Evolutionary conservation across 108 stramenopile species (phyloP).

Genomic region (Thalassiosira profunda): DNA sequence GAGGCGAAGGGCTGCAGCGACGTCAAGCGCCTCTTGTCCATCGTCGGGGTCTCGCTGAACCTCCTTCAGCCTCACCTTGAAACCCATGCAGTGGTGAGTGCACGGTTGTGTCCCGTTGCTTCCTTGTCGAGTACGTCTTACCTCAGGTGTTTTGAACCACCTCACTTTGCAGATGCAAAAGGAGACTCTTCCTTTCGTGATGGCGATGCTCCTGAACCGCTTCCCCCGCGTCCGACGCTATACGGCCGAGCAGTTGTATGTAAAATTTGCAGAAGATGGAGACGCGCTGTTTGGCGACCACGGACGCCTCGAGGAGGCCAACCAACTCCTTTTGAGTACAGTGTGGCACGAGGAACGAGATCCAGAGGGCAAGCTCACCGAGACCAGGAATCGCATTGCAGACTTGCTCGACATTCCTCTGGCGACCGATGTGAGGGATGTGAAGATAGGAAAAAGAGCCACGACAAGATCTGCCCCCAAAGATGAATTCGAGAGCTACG

Average conservation of each 20-base stretch:
- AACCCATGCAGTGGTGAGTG: constrained; percentile 38
- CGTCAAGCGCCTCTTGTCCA: constrained; percentile 71
- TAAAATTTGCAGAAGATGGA: constrained; percentile 70
- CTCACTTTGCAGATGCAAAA: constrained; percentile 20
- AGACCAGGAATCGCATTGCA: constrained; percentile 46
- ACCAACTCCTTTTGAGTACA: constrained; percentile 39
- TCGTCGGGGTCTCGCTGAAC: constrained; percentile 62
- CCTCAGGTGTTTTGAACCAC: constrained; percentile 1
- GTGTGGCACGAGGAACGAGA: constrained; percentile 56
- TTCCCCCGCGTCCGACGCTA: constrained; percentile 91
- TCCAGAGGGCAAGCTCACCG: constrained; percentile 16
- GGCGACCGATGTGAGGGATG: constrained; percentile 17
- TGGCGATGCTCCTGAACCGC: constrained; percentile 77
- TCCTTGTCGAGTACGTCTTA: neutral
- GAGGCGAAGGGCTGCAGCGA: constrained; percentile 74
- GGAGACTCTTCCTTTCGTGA: constrained; percentile 61
- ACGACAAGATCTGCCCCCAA: constrained; percentile 1
- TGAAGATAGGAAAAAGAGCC: constrained; percentile 8
- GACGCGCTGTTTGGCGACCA: constrained; percentile 16
- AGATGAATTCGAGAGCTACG: constrained; percentile 59
- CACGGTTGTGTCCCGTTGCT: neutral
- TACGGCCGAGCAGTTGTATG: constrained; percentile 91
- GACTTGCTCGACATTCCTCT: constrained; percentile 41
- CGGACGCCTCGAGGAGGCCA: constrained; percentile 38
- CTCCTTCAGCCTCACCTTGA: constrained; percentile 52